Conservation (phyloP, 192 early-diverging fungal genomes). For the Coemansia sp. region DNA sequence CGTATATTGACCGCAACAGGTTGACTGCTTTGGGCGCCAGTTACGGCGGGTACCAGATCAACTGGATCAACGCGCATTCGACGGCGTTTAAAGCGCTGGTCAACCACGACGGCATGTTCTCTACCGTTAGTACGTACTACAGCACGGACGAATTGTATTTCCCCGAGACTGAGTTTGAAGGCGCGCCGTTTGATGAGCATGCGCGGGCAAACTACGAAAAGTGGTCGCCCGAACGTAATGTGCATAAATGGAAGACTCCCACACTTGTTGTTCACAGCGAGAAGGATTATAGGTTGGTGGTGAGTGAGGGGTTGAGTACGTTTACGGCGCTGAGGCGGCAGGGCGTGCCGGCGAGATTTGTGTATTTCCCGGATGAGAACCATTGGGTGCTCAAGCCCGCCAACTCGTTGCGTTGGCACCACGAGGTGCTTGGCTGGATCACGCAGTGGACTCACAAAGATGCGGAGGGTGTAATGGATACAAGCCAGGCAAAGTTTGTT, state of each 20-base stretch:
- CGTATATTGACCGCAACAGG: conserved; percentile 60
- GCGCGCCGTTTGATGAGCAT: conserved; percentile 58
- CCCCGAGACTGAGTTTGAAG: conserved; percentile 71
- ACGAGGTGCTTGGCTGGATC: conserved; percentile 71
- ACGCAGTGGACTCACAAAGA: conserved; percentile 46
- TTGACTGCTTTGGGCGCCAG: conserved; percentile 70
- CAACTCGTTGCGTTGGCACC: conserved; percentile 72
- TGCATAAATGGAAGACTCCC: conserved; percentile 70
- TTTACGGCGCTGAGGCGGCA: conserved; percentile 75
- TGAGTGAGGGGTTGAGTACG: conserved; percentile 66
- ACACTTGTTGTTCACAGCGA: conserved; percentile 77
- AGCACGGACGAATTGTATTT: conserved; percentile 81
- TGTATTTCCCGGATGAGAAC: conserved; percentile 79
- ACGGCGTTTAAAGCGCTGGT: conserved; percentile 67
- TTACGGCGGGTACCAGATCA: conserved; percentile 82
- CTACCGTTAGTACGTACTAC: conserved; percentile 62
- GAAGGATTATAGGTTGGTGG: conserved; percentile 67
- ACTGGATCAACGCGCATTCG: conserved; percentile 82
- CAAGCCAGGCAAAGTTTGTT: conserved; percentile 28
- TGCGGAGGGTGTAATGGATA: conserved; percentile 67
- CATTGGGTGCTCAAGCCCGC: conserved; percentile 72
- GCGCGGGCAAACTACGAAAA: conserved; percentile 61
- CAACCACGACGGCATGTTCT: conserved; percentile 76
- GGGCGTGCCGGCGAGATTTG: conserved; percentile 64
- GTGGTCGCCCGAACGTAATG: conserved; percentile 68